Conservation (phyloP, 768 basidiomycete genomes). For the Tylopilus vinaceipallidus region DNA sequence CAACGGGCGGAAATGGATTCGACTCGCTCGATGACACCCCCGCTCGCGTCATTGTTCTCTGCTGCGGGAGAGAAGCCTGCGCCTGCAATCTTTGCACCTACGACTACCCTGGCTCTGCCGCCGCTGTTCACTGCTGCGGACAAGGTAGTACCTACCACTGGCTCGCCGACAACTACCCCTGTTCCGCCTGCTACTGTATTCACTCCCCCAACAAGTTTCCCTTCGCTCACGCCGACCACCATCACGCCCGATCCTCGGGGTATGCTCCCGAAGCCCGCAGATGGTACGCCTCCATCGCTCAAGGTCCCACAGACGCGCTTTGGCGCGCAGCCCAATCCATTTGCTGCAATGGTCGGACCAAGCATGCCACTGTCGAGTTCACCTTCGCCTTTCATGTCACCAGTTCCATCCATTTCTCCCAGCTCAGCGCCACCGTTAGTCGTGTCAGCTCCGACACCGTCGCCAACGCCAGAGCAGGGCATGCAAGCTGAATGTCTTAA, state of each 20-base stretch:
- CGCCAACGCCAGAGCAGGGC: constrained; percentile 46
- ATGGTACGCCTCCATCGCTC: neutral
- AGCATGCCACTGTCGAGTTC: neutral
- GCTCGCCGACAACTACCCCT: constrained; percentile 3
- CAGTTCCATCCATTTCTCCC: neutral
- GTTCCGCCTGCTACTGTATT: constrained; percentile 8
- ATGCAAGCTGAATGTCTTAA: constrained; percentile 65
- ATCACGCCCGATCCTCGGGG: constrained; percentile 1
- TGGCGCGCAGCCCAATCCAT: constrained; percentile 11
- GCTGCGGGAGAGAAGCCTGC: constrained; percentile 9
- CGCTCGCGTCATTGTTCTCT: constrained; percentile 38
- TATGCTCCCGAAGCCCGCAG: constrained; percentile 7
- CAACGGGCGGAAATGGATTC: constrained; percentile 23
- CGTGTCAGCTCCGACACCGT: constrained; percentile 4
- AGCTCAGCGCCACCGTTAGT: constrained; percentile 6
- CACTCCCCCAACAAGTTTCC: constrained; percentile 4
- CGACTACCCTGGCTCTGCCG: neutral
- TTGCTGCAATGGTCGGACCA: constrained; percentile 1
- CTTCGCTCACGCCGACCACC: constrained; percentile 12
- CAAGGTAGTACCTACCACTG: neutral
- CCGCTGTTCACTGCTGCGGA: neutral
- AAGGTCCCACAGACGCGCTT: constrained; percentile 9
- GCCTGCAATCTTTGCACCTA: constrained; percentile 5
- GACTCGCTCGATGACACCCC: constrained; percentile 48
- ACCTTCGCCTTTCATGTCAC: constrained; percentile 1